Evolutionary conservation across 1,284 basidiomycete genomes (phyloP).

Genomic region (Jaminaea rosea): DNA sequence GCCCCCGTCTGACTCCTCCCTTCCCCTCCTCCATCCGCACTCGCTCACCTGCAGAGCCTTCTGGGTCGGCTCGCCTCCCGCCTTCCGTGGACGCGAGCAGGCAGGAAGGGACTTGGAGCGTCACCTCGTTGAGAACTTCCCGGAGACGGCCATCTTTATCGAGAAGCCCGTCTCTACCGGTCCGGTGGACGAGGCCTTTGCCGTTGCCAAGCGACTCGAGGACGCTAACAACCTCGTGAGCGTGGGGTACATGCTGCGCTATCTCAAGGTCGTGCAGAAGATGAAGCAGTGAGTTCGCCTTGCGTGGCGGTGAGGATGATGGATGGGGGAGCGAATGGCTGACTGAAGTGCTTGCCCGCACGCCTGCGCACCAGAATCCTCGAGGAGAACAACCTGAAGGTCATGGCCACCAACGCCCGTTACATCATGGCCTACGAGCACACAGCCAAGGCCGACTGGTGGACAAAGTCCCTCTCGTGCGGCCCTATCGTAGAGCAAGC

Average conservation of each 20-base stretch:
- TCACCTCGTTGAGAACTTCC: constrained; percentile 76
- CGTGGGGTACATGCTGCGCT: constrained; percentile 62
- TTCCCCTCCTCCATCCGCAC: not conserved
- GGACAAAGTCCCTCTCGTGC: constrained; percentile 84
- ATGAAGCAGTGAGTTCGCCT: no score
- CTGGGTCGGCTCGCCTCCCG: constrained; percentile 83
- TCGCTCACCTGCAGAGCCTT: constrained; percentile 54
- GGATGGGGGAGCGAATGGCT: not conserved
- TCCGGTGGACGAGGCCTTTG: constrained; percentile 52
- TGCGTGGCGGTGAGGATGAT: not conserved
- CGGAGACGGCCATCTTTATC: constrained; percentile 67
- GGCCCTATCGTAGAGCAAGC: constrained; percentile 95
- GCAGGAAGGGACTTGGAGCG: constrained; percentile 76
- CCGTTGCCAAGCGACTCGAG: constrained; percentile 43
- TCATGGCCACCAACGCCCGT: constrained; percentile 58
- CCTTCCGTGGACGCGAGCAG: constrained; percentile 59
- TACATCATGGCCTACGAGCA: constrained; percentile 50
- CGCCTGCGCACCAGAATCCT: constrained; percentile 55
- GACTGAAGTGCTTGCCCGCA: no score
- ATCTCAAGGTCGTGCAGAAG: constrained; percentile 69
- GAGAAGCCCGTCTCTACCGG: constrained; percentile 91
- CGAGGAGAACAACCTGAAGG: constrained; percentile 84
- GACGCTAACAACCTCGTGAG: constrained; percentile 62
- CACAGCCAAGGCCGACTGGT: constrained; percentile 75
- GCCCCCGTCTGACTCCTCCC: no score